Percentiles rank a stretch among this genome's conserved stretches.
Evolutionary conservation across 768 basidiomycete species (phyloP).

Genomic region (Scleroderma citrinum): DNA sequence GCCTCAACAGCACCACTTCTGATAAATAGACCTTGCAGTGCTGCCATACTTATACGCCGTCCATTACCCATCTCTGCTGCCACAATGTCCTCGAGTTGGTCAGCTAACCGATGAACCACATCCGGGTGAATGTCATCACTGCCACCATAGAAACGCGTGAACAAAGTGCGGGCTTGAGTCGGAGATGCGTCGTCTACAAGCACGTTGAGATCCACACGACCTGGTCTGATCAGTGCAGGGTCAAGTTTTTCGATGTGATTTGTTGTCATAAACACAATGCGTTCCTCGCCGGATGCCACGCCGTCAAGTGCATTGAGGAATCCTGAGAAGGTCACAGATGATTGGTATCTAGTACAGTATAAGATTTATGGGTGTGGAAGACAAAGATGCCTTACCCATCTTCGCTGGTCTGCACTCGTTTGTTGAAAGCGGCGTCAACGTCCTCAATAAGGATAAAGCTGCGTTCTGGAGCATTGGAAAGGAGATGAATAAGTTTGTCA

Average conservation of each 20-base stretch:
- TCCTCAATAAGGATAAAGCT: conserved; percentile 97
- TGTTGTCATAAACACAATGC: conserved; percentile 99
- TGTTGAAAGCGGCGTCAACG: conserved; percentile 94
- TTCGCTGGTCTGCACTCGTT: conserved; percentile 82
- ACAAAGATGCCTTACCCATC: conserved; percentile 63
- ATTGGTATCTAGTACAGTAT: conserved; percentile 64
- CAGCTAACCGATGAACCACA: conserved; percentile 42
- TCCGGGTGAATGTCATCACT: conserved; percentile 30
- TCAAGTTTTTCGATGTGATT: conserved; percentile 89
- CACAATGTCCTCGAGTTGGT: conserved; percentile 49
- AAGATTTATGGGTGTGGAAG: conserved; percentile 6
- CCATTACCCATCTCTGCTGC: conserved; percentile 45
- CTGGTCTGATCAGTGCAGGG: conserved; percentile 91
- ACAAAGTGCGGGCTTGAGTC: conserved; percentile 70
- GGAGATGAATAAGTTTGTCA: conserved; percentile 90
- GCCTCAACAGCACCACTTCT: conserved; percentile 57
- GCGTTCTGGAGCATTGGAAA: conserved; percentile 89
- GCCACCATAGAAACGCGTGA: conserved; percentile 77
- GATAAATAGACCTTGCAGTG: conserved; percentile 93
- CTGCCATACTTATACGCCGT: conserved; percentile 85
- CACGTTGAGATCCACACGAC: conserved; percentile 84
- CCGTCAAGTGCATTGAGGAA: conserved; percentile 96
- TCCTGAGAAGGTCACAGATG: conserved; percentile 95
- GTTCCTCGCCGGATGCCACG: conserved; percentile 94
- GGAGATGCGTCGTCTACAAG: conserved; percentile 84